Base-by-base conservation (phyloP, 768 basidiomycete species). In the Kwoniella newhampshirensis region DNA sequence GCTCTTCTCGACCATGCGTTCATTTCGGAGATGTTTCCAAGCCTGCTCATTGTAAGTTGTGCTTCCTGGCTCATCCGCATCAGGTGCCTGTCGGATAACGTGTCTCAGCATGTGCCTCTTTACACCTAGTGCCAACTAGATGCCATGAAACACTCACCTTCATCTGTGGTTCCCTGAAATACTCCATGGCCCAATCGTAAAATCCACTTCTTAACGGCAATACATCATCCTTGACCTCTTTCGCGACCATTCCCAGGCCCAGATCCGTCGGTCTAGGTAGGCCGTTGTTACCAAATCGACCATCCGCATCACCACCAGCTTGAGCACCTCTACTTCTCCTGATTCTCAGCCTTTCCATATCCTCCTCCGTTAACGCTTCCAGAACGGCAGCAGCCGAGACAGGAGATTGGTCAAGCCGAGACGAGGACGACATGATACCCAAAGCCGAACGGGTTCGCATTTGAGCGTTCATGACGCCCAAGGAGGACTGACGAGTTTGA, bases 161-260 rank as follows among this genome's bases (percentile, higher is more conserved):
- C 94, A 99, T 98, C 76, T 99, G 96, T 2, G 94, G 91, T 74
- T 97, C 93, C 61, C 88, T 91, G 80, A 97, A 99, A 74, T 98
- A 98, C 72, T 98, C 93, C 68, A 85, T 84, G 58, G 91, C 91
- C 89, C 91, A 97, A 70, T 97, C 94, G 71, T 87, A 99, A 78
- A 89, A 94, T 8, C 84, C 81, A 71, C 91, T 93, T 77, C 89
- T 91, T 68, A 99, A 77, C 0, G 96, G 96, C 61, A 98, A 75
- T 2, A 87, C 84, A 74, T 94, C 88, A 56, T 87, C 82, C 54
- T 92, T 86, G 8, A 87, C 87, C 37, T 76, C 70, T 44, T 75
- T 75, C 20, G 77, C 74, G 8, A 77, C 75, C 70, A 73, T 71
- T 54, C 62, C 77, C 20, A 59, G 77, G 72, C 59, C 80, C 68